These are phyloP conservation scores for Fusarium hainanense DNA, from an alignment of 2,329 filamentous ascomycete genomes.

Conservation along the genomic window DNA sequence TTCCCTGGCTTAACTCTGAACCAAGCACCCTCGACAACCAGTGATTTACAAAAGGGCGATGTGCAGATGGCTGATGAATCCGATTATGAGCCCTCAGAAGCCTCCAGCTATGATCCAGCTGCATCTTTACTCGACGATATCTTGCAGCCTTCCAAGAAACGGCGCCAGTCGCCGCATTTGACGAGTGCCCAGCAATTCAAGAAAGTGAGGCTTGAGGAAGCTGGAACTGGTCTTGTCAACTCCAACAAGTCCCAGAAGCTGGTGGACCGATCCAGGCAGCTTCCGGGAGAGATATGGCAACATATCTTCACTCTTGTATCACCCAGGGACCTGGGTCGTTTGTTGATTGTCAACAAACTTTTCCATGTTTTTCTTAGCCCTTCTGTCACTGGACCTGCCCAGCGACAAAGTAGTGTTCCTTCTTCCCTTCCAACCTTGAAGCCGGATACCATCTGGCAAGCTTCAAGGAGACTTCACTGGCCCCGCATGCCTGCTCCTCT, in stretches of 20 bases:
- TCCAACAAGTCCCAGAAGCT: slow-evolving; percentile 15
- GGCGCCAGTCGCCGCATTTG: slow-evolving; percentile 33
- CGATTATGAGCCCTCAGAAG: slow-evolving; percentile 26
- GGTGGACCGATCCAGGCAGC: slow-evolving; percentile 44
- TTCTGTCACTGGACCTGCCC: slow-evolving; percentile 48
- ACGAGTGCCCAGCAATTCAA: slow-evolving; percentile 30
- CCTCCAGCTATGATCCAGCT: slow-evolving; percentile 25
- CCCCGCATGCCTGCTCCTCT: slow-evolving; percentile 77
- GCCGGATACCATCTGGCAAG: slow-evolving; percentile 76
- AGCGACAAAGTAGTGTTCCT: slow-evolving; percentile 14
- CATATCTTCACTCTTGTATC: slow-evolving; percentile 74
- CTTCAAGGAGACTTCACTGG: slow-evolving; percentile 73
- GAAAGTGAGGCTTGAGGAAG: slow-evolving; percentile 37
- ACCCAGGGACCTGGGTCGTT: slow-evolving; percentile 70
- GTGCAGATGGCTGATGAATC: slow-evolving; percentile 24
- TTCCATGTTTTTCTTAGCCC: slow-evolving; percentile 72
- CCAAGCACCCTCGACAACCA: slow-evolving; percentile 11
- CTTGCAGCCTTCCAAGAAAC: slow-evolving; percentile 28
- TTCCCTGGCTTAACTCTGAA: slow-evolving; percentile 23
- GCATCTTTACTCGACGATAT: slow-evolving; percentile 20
- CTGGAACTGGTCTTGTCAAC: slow-evolving; percentile 14
- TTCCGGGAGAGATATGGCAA: slow-evolving; percentile 76
- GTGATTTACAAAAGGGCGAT: slow-evolving; percentile 12
- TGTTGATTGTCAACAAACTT: slow-evolving; percentile 74
- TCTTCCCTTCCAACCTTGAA: slow-evolving; percentile 54